Evolutionary conservation across 495 filamentous ascomycete genomes (phyloP).

Genomic region (Xylaria longipes): DNA sequence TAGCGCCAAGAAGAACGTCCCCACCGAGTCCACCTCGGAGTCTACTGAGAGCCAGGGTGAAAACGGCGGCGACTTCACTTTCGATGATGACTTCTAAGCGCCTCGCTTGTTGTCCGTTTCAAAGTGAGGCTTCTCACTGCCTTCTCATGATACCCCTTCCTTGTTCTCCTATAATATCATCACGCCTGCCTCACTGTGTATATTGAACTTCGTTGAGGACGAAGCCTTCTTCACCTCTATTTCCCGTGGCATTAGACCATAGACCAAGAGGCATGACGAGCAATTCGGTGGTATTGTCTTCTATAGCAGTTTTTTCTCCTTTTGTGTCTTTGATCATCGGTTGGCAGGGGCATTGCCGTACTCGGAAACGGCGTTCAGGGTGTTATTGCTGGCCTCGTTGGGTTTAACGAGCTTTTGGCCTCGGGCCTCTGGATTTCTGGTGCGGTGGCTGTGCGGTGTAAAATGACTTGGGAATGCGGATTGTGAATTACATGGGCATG

Average conservation of each 20-base stretch:
- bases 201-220: conserved; percentile 22
- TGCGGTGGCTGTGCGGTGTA: neutral
- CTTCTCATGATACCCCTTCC: conserved; percentile 37
- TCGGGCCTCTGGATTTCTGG: neutral
- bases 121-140: conserved; percentile 2
- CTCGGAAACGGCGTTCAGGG: conserved; percentile 4
- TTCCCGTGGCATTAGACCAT: conserved; percentile 23
- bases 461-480: neutral
- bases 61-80: conserved; percentile 81
- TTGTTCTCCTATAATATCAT: conserved; percentile 22
- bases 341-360: neutral
- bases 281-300: conserved; percentile 16
- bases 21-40: conserved; percentile 54
- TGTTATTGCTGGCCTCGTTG: neutral
- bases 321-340: neutral
- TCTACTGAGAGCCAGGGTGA: conserved; percentile 62
- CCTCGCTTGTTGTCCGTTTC: conserved; percentile 8
- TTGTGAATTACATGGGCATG: conserved; percentile 5
- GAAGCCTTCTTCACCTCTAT: neutral
- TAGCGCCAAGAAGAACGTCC: conserved; percentile 78
- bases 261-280: conserved; percentile 28
- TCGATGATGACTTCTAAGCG: conserved; percentile 95
- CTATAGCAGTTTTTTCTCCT: neutral
- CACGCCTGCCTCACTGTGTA: conserved; percentile 17
- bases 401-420: neutral